Conservation (phyloP, 176 grass and related monocot genomes). For the Ampelocalamus luodianensis region DNA sequence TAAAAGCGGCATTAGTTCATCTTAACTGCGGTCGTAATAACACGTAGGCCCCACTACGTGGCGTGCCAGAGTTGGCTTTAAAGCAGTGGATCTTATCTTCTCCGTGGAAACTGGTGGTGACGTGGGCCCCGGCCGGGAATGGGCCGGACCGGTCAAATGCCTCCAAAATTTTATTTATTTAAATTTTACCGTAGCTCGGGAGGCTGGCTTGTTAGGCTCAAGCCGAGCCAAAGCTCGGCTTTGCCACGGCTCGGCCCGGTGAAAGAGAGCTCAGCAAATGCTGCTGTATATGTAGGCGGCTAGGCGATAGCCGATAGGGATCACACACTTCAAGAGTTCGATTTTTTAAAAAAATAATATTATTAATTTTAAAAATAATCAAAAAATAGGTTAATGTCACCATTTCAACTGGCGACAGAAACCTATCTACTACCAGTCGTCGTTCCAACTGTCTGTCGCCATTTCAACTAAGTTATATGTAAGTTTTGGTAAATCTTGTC, state of each 20-base stretch:
- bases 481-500: too few species aligned
- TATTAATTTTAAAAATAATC: too few species aligned
- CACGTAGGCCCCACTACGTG: slow-evolving; percentile 37
- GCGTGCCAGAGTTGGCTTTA: slow-evolving; percentile 9
- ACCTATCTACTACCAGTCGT: too few species aligned
- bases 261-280: neutral
- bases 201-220: neutral
- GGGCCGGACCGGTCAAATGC: neutral
- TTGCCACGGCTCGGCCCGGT: neutral
- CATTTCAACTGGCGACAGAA: too few species aligned
- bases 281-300: neutral
- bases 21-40: neutral
- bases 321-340: slow-evolving; percentile 20
- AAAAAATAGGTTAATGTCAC: too few species aligned
- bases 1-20: neutral
- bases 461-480: too few species aligned
- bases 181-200: neutral
- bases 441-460: too few species aligned
- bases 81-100: slow-evolving; percentile 49
- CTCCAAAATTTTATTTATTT: neutral
- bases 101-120: slow-evolving; percentile 28
- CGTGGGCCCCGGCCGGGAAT: neutral
- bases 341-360: too few species aligned
- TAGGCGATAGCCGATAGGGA: neutral
- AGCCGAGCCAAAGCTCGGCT: neutral